A percentile compares a stretch with the other conserved stretches of the same genome.
phyloP scores from a whole-genome alignment of 768 basidiomycete species.

The Suillus americanus region DNA sequence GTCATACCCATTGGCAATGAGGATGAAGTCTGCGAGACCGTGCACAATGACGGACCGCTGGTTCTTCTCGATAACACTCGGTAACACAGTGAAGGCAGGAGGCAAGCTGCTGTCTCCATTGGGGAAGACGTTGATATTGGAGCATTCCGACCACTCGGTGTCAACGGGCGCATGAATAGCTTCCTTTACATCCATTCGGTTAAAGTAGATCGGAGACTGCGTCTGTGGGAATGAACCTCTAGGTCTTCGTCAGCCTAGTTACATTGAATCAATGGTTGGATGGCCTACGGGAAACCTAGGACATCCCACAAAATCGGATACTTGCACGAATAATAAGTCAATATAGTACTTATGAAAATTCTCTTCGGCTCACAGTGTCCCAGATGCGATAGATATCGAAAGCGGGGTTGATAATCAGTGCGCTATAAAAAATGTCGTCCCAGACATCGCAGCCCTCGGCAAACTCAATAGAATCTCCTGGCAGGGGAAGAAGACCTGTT shows the following conservation, averaged over 20 bases:
- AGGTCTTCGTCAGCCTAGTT: slow-evolving; percentile 2
- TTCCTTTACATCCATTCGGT: slow-evolving; percentile 58
- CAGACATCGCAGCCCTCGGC: slow-evolving; percentile 65
- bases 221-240: slow-evolving; percentile 56
- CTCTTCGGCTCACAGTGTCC: slow-evolving; percentile 47
- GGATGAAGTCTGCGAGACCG: slow-evolving; percentile 69
- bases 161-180: slow-evolving; percentile 70
- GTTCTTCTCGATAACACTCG: slow-evolving; percentile 76
- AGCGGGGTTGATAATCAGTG: slow-evolving; percentile 65
- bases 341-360: not conserved
- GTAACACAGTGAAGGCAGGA: slow-evolving; percentile 62
- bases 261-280: not conserved
- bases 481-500: slow-evolving; percentile 60
- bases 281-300: slow-evolving; percentile 69
- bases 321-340: slow-evolving; percentile 14
- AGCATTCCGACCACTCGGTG: slow-evolving; percentile 65
- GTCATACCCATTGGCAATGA: slow-evolving; percentile 68
- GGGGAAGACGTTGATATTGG: slow-evolving; percentile 58
- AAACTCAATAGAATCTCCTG: slow-evolving; percentile 47
- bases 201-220: slow-evolving; percentile 70
- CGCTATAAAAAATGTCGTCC: slow-evolving; percentile 63
- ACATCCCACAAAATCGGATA: slow-evolving; percentile 78
- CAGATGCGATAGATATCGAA: slow-evolving; percentile 80
- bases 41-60: slow-evolving; percentile 67
- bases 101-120: slow-evolving; percentile 60